Evolutionary conservation across 176 grass and related monocot species (phyloP), one percentile per base, ranked within the genome.

Genomic region (Dendrocalamus sinicus): DNA sequence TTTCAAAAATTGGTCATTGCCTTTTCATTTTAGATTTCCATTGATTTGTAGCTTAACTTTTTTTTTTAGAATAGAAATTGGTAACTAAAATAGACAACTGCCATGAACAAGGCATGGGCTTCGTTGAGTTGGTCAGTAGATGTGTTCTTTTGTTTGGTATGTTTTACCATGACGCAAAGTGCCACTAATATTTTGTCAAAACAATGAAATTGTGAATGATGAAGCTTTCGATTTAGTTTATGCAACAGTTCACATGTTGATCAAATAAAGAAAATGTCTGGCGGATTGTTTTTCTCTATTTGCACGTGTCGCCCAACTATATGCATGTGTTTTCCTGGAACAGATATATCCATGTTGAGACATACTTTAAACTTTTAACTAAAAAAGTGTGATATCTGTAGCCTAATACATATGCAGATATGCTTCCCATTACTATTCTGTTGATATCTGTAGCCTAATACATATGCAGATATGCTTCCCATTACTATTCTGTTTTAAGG

Each of bases 401-500:
- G 23, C 37, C 37, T 86, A 8, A 82, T 86, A 59, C 46, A 44
- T 61, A 35, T n/a, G 20, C 8, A 59, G 37, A 44, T 61, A 35
- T n/a, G 20, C 8, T 58, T 83, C 45, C 28, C 20, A 64, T 52
- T 62, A 46, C 20, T 84, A 32, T 44, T 76, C 9, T 66, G 47
- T 67, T 77, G 57, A 55, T 5, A 68, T 85, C 8, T 76, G 35
- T 77, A 72, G 23, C 37, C 37, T 86, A 11, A 82, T 86, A 59
- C 46, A 44, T 61, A 35, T n/a, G 20, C 8, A 59, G 37, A 44
- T 61, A 35, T n/a, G 20, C 8, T 58, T 83, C 45, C 28, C 20
- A 64, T 52, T 62, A 46, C 20, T 84, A 32, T 44, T 76, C 9
- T 66, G 47, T 67, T 77, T 35, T 85, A 54, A 85, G 3, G 5